Base-by-base conservation (phyloP, 805 yeast genomes). In the Kuraishia molischiana region DNA sequence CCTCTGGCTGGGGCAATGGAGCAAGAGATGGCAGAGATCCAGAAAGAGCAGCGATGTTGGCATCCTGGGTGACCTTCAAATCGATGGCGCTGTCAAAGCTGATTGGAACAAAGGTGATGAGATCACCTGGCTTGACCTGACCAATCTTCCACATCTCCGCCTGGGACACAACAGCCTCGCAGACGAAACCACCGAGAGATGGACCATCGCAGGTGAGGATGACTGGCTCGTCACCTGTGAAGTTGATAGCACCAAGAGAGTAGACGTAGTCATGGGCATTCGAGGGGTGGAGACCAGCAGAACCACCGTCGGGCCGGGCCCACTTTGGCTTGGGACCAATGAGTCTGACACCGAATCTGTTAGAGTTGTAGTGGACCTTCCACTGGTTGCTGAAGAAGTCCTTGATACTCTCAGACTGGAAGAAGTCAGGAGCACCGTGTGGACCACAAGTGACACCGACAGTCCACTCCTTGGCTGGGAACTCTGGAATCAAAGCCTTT, bases 111-210 rank as follows among this genome's bases (percentile, higher is more conserved):
- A 92, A 90, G 47, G 73, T 73, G 42, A 90, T 77, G 35, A 59
- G 50, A 53, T 92, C 97, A 53, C 97, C 97, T 4, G 97, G 97
- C 59, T 85, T 89, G 32, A 85, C 89, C 64, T 90, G 97, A 34
- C 98, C 98, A 54, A 92, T 84, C 66, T 92, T 92, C 97, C 97
- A 90, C 81, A 92, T 77, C 64, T 92, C 98, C 30, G 94, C 85
- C 53, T 87, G 94, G 11, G 86, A 84, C 46, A 92, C 95, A 42
- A 92, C 97, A 6, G 95, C 97, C 54, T 87, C 83, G 61, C 97
- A 90, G 24, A 90, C 97, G 54, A 90, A 92, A 1, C 98, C 98
- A 53, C 98, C 97, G 41, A 90, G 73, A 9, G 95, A 84, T 31
- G 98, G 97, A 45, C 97, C 97, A 62, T 90, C 98, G 55, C 97